phyloP scores from a whole-genome alignment of 164 flowering plant genomes.

The Euptelea pleiosperma region DNA sequence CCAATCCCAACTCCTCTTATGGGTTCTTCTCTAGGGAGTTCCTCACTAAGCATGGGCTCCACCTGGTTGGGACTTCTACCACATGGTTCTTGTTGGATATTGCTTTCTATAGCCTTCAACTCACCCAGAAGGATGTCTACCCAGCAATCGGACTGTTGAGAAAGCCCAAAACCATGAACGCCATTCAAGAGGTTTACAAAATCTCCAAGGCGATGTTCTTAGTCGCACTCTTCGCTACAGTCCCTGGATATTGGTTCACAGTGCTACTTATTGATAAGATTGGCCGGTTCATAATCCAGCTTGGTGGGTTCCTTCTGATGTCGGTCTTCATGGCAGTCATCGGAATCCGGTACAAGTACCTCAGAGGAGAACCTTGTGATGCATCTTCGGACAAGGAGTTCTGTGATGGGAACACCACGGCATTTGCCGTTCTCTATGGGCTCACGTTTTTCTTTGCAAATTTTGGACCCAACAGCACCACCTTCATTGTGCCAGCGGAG shows the following conservation, averaged over 20 bases:
- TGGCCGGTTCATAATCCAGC: constrained; percentile 40
- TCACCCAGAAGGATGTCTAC: constrained; percentile 46
- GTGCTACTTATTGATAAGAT: constrained; percentile 37
- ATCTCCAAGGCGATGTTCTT: constrained; percentile 38
- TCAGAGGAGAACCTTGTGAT: constrained; percentile 21
- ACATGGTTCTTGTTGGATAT: constrained; percentile 55
- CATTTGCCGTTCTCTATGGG: constrained; percentile 33
- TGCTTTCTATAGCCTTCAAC: constrained; percentile 42
- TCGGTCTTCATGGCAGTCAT: constrained; percentile 42
- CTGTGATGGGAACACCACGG: constrained; percentile 21
- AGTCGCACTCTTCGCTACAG: constrained; percentile 38
- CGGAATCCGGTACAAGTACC: constrained; percentile 26
- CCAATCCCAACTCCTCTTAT: constrained; percentile 13
- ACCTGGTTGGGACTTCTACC: constrained; percentile 37
- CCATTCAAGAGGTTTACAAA: constrained; percentile 35
- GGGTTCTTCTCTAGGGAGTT: constrained; percentile 36
- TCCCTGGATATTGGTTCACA: constrained; percentile 61
- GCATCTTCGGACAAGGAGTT: constrained; percentile 7
- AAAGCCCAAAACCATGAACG: constrained; percentile 24
- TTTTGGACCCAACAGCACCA: constrained; percentile 55
- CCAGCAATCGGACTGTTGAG: constrained; percentile 30
- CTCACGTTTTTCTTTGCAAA: constrained; percentile 52
- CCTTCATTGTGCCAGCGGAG: constrained; percentile 54
- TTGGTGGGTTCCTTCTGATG: constrained; percentile 43
- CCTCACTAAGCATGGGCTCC: constrained; percentile 34